phyloP scores from a whole-genome alignment of 177 flowering plant genomes.

The Vitis hybrid region DNA sequence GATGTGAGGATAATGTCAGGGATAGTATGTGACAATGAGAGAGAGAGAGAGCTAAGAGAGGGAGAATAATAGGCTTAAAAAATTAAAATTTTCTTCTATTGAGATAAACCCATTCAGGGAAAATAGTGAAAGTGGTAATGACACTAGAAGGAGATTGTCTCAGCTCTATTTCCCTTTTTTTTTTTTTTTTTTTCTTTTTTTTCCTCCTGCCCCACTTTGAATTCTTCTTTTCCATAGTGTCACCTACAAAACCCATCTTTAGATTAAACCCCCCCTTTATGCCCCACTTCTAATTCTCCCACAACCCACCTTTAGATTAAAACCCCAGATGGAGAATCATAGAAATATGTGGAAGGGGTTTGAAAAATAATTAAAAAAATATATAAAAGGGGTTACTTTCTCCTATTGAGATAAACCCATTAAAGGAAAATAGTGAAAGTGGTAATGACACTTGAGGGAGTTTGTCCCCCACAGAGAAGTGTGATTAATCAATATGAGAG shows the following conservation, averaged over 20 bases:
- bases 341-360: too few species aligned
- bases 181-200: too few species aligned
- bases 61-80: too few species aligned
- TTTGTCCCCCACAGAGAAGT: not conserved
- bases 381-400: not conserved
- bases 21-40: not conserved
- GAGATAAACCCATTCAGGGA: conserved; percentile 4
- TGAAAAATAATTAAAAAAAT: not conserved
- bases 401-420: conserved; percentile 11
- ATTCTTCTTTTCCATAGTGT: too few species aligned
- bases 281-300: too few species aligned
- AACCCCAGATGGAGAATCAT: too few species aligned
- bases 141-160: not conserved
- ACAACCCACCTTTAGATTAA: too few species aligned
- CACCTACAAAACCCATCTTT: too few species aligned
- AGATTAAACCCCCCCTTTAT: too few species aligned
- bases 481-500: not conserved
- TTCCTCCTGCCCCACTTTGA: too few species aligned
- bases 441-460: conserved; percentile 2
- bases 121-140: not conserved
- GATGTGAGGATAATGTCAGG: conserved; percentile 12
- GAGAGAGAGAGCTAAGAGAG: conserved; percentile 1
- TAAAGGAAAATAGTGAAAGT: conserved; percentile 2
- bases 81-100: not conserved
- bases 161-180: too few species aligned